phyloP scores from a whole-genome alignment of 2,329 filamentous ascomycete species.

The Botrytis tulipae region DNA sequence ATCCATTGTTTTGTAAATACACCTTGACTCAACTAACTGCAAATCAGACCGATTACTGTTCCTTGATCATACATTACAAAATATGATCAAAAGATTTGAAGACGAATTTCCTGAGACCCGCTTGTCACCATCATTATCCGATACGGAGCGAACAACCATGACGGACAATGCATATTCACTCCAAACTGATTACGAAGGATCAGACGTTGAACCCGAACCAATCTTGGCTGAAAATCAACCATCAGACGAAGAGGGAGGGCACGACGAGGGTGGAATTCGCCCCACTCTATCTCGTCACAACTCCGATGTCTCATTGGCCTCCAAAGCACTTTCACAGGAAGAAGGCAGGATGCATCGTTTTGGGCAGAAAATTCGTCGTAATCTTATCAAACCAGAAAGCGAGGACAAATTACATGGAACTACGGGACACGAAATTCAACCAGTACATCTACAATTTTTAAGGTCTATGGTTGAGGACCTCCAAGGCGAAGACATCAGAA shows the following conservation, averaged over 20 bases:
- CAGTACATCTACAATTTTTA: slow-evolving; percentile 47
- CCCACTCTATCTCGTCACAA: slow-evolving; percentile 53
- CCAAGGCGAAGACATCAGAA: slow-evolving; percentile 56
- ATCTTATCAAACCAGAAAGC: slow-evolving; percentile 51
- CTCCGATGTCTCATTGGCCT: slow-evolving; percentile 66
- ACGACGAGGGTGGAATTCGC: slow-evolving; percentile 42
- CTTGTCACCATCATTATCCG: slow-evolving; percentile 31
- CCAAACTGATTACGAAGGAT: slow-evolving; percentile 24
- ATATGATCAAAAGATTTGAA: slow-evolving; percentile 94
- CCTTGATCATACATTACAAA: slow-evolving; percentile 81
- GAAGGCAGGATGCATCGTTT: slow-evolving; percentile 70
- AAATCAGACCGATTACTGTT: slow-evolving; percentile 70
- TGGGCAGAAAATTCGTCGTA: slow-evolving; percentile 63
- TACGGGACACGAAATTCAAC: slow-evolving; percentile 42
- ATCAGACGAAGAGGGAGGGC: slow-evolving; percentile 44
- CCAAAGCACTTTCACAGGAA: slow-evolving; percentile 62
- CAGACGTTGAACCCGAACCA: slow-evolving; percentile 30
- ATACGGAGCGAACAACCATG: slow-evolving; percentile 4
- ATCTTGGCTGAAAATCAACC: slow-evolving; percentile 32
- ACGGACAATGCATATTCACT: slow-evolving; percentile 18
- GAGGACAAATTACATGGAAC: slow-evolving; percentile 38
- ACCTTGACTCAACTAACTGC: slow-evolving; percentile 8
- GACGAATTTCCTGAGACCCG: slow-evolving; percentile 93
- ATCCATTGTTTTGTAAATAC: background rate
- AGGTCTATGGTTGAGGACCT: slow-evolving; percentile 63